These are phyloP conservation scores for Neohortaea acidophila DNA, from an alignment of 495 filamentous ascomycete species.

Conservation along the genomic window DNA sequence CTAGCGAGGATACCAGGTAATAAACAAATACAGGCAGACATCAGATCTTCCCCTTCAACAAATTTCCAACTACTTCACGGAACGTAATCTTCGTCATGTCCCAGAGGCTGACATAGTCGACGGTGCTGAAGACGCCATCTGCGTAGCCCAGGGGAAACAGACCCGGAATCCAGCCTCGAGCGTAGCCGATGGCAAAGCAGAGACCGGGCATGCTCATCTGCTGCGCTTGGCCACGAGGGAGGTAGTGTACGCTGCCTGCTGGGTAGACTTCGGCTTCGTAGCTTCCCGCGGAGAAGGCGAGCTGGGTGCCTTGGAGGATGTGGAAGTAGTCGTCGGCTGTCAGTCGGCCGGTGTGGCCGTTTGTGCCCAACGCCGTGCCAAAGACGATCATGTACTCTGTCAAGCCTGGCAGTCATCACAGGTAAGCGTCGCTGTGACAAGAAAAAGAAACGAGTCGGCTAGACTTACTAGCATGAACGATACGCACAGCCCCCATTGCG, in stretches of 20 bases:
- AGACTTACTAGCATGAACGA: conserved; percentile 61
- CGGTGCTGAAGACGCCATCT: conserved; percentile 57
- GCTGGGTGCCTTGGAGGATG: conserved; percentile 62
- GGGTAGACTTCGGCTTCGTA: conserved; percentile 63
- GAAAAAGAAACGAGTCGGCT: neutral
- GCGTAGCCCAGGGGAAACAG: conserved; percentile 81
- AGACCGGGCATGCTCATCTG: conserved; percentile 70
- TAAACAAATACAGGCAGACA: too few relatives aligned
- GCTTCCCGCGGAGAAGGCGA: conserved; percentile 52
- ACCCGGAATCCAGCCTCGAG: conserved; percentile 76
- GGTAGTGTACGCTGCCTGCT: conserved; percentile 59
- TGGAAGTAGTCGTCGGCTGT: conserved; percentile 88
- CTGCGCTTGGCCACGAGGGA: conserved; percentile 59
- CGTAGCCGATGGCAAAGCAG: conserved; percentile 81
- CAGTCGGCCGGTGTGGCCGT: conserved; percentile 74
- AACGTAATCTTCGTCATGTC: conserved; percentile 54
- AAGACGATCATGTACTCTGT: conserved; percentile 76
- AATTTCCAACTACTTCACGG: conserved; percentile 55
- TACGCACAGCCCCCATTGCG: conserved; percentile 82
- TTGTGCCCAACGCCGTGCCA: conserved; percentile 71
- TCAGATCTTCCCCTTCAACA: conserved; percentile 55
- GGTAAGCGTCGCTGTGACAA: neutral
- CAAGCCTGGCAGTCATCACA: conserved; percentile 23
- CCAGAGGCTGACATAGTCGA: conserved; percentile 54
- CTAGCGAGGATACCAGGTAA: too few relatives aligned